Evolutionary conservation across 2,329 filamentous ascomycete genomes (phyloP).

Genomic region (Drechslerella coelobrocha): DNA sequence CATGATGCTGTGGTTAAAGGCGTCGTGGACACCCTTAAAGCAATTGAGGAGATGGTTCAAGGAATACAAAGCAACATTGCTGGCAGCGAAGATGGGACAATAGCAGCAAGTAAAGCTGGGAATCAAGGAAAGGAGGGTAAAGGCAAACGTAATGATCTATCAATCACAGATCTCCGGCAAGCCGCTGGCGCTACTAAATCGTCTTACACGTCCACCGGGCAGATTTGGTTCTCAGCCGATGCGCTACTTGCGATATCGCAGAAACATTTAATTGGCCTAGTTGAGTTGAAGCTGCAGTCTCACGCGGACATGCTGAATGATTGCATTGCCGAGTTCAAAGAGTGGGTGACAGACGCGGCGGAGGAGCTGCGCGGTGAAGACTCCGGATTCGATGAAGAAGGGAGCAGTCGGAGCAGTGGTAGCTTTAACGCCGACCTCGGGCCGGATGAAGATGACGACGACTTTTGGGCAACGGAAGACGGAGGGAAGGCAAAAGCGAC

Average conservation of each 20-base stretch:
- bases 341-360: constrained; percentile 39
- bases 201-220: constrained; percentile 42
- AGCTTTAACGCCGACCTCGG: constrained; percentile 19
- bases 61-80: constrained; percentile 42
- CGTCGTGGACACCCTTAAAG: constrained; percentile 56
- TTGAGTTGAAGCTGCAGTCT: constrained; percentile 32
- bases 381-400: constrained; percentile 42
- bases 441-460: constrained; percentile 16
- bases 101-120: not conserved
- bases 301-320: constrained; percentile 49
- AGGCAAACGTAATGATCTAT: constrained; percentile 2
- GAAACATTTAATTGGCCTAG: constrained; percentile 41
- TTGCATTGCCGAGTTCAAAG: constrained; percentile 46
- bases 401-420: constrained; percentile 32
- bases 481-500: constrained; percentile 34
- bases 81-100: not conserved
- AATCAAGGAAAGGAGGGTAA: not conserved
- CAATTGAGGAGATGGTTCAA: constrained; percentile 57
- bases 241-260: constrained; percentile 42
- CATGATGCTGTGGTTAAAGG: constrained; percentile 39
- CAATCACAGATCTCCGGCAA: constrained; percentile 34
- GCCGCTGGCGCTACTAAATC: constrained; percentile 23
- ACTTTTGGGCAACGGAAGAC: constrained; percentile 15
- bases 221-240: constrained; percentile 47
- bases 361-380: constrained; percentile 42